Percentiles rank a stretch among this genome's conserved stretches.
phyloP scores from a whole-genome alignment of 108 stramenopile species.

The Nitzschia palea region DNA sequence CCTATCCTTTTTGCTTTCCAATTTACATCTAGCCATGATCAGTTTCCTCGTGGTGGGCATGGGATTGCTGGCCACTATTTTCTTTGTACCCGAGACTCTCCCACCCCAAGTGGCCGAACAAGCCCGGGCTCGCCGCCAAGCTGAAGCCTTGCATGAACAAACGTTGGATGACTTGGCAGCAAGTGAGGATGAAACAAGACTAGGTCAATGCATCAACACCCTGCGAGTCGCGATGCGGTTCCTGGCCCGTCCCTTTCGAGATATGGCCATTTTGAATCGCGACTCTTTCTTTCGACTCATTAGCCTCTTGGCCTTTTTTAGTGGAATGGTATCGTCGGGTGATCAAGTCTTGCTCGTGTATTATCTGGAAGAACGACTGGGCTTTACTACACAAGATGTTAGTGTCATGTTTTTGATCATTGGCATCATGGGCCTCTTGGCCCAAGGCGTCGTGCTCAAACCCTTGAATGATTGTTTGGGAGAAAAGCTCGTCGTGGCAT shows the following conservation, averaged over 20 bases:
- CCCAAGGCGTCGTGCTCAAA: slow-evolving; percentile 72
- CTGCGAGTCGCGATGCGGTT: background rate
- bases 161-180: slow-evolving; percentile 15
- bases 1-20: slow-evolving; percentile 56
- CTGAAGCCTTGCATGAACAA: slow-evolving; percentile 7
- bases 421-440: slow-evolving; percentile 68
- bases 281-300: slow-evolving; percentile 73
- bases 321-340: slow-evolving; percentile 60
- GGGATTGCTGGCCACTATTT: slow-evolving; percentile 51
- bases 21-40: slow-evolving; percentile 55
- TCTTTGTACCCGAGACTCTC: slow-evolving; percentile 75
- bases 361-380: slow-evolving; percentile 76
- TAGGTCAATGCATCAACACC: background rate
- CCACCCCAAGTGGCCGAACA: slow-evolving; percentile 48
- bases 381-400: slow-evolving; percentile 62
- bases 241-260: slow-evolving; percentile 52
- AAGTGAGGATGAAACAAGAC: background rate
- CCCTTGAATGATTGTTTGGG: slow-evolving; percentile 69
- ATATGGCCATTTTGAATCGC: slow-evolving; percentile 80
- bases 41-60: slow-evolving; percentile 39
- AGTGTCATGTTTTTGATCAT: slow-evolving; percentile 67
- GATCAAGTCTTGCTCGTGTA: slow-evolving; percentile 78
- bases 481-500: slow-evolving; percentile 61
- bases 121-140: slow-evolving; percentile 30
- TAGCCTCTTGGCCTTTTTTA: slow-evolving; percentile 74